Base-by-base conservation (phyloP, 345 rosid species). In the Populus ilicifolia region DNA sequence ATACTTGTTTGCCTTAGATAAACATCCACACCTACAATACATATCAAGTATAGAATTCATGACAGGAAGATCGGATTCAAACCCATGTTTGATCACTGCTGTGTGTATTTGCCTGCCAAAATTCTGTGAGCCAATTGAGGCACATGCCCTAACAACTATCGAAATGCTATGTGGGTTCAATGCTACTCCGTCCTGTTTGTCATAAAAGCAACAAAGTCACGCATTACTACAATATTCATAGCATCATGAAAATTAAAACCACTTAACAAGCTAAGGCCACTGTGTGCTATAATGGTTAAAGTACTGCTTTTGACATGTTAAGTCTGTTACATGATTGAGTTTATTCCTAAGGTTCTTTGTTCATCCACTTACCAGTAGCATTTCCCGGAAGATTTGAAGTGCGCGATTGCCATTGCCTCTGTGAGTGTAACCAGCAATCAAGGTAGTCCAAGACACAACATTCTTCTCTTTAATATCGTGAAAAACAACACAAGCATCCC, bases 1-100 rank as follows among this genome's bases (percentile, higher is more conserved):
- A 79, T 80, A 85, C 36, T 70, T 87, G 73, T 85, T 90, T 7
- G 93, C 97, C 70, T 89, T 93, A 8, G 80, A 48, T 75, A 91
- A 82, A 83, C 84, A 84, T 23, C 87, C 87, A 83, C 94, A 92
- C 84, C 97, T 86, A 75, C 94, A 95, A 83, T 95, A 93, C 89
- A 95, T 87, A 87, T 95, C 96, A 67, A 96, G 73, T 70, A 96
- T 77, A 79, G 99, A 90, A 84, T 92, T 96, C 90, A 85, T 90
- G 77, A 92, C 93, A 8, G 94, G 94, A 78, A 92, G 92, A 85
- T 88, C 87, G 81, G 82, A 88, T 66, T 81, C 88, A 81, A 89
- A 83, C 36, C 97, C 94, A 29, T 72, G 83, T 82, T 92, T 93
- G 41, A 83, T 68, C 36, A 83, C 82, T 3, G 93, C 83, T 3